phyloP scores from a whole-genome alignment of 768 basidiomycete species.

The Boletus reticulatus region DNA sequence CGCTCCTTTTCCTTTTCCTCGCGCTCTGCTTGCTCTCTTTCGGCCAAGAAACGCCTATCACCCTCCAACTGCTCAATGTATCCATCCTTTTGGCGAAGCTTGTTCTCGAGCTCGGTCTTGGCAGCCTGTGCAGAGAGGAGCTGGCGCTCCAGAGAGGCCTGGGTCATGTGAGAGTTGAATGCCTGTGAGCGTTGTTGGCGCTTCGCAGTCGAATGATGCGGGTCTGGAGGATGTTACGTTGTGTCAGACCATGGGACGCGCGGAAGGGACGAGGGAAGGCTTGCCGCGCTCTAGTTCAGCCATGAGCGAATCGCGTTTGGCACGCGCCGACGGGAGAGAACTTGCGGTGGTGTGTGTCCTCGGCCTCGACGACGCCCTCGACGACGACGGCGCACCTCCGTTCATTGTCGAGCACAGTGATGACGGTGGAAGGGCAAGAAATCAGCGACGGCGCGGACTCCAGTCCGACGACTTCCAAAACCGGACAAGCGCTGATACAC shows the following conservation, averaged over 20 bases:
- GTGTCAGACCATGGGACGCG: background rate
- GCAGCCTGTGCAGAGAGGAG: constrained; percentile 59
- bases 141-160: constrained; percentile 66
- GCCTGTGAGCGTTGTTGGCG: constrained; percentile 63
- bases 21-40: constrained; percentile 65
- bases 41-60: constrained; percentile 67
- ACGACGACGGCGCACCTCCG: constrained; percentile 13
- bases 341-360: background rate
- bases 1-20: constrained; percentile 64
- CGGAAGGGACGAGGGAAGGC: background rate
- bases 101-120: constrained; percentile 63
- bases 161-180: constrained; percentile 58
- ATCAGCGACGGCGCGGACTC: background rate
- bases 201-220: constrained; percentile 63
- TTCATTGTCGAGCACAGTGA: constrained; percentile 9
- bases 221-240: constrained; percentile 40
- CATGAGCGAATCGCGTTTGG: constrained; percentile 63
- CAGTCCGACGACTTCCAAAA: constrained; percentile 1
- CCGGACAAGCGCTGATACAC: background rate
- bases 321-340: constrained; percentile 12
- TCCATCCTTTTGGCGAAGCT: constrained; percentile 62
- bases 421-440: background rate
- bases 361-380: constrained; percentile 6
- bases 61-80: constrained; percentile 64
- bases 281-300: constrained; percentile 67